phyloP scores from a whole-genome alignment of 441 rosid species.

The Omphalea diandra region DNA sequence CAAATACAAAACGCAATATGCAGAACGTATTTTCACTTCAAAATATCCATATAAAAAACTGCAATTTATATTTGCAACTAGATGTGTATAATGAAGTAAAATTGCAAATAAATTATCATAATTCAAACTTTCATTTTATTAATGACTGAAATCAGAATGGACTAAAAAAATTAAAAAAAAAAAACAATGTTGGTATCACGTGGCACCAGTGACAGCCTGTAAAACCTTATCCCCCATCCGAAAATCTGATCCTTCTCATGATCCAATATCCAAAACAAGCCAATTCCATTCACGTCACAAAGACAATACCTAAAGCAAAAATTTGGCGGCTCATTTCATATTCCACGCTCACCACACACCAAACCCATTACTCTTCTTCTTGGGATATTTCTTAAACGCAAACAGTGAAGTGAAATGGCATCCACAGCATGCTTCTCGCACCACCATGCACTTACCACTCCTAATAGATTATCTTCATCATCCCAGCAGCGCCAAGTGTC shows the following conservation, averaged over 20 bases:
- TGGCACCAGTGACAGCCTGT: conserved; percentile 40
- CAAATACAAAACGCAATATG: too few species aligned
- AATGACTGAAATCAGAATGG: not conserved
- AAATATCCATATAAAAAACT: too few species aligned
- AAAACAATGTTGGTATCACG: conserved; percentile 14
- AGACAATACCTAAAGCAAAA: not conserved
- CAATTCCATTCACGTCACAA: conserved; percentile 29
- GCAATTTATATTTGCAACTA: too few species aligned
- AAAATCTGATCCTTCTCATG: conserved; percentile 39
- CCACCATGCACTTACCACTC: conserved; percentile 63
- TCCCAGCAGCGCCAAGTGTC: conserved; percentile 54
- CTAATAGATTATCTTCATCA: conserved; percentile 46
- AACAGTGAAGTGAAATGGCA: conserved; percentile 50
- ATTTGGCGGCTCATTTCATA: not conserved
- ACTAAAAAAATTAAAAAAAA: not conserved
- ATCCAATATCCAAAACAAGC: conserved; percentile 39
- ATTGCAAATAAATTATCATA: too few species aligned
- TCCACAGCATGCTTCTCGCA: conserved; percentile 88
- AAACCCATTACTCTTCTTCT: not conserved
- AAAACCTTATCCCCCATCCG: conserved; percentile 52
- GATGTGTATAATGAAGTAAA: too few species aligned
- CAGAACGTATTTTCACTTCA: too few species aligned
- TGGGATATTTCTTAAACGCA: too few species aligned
- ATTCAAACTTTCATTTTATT: too few species aligned
- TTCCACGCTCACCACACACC: not conserved